Evolutionary conservation across 1,284 basidiomycete species (phyloP).

Genomic region (Singerocomus inundabilis): DNA sequence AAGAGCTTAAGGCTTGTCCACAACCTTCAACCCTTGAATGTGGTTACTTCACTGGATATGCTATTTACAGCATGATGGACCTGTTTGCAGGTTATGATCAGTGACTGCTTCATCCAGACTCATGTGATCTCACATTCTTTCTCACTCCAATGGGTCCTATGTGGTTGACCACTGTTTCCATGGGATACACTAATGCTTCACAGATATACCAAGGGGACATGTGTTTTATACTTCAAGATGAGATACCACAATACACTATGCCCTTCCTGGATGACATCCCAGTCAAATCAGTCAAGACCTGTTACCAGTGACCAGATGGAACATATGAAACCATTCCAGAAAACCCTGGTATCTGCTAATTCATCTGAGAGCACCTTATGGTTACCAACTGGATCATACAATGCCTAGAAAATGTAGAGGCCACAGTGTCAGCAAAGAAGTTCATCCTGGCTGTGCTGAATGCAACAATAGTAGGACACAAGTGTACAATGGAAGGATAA

Average conservation of each 20-base stretch:
- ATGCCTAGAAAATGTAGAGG: too few relatives aligned
- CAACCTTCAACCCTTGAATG: too few relatives aligned
- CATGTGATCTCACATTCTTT: neutral
- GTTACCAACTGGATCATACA: too few relatives aligned
- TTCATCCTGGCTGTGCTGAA: neutral
- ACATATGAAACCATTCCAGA: neutral
- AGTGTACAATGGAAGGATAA: neutral
- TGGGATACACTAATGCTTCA: neutral
- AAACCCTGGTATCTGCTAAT: rapidly evolving
- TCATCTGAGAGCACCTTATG: too few relatives aligned
- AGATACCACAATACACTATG: neutral
- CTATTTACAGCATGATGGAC: neutral
- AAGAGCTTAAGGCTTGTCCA: too few relatives aligned
- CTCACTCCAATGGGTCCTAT: too few relatives aligned
- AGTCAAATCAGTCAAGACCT: too few relatives aligned
- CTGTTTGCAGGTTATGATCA: neutral
- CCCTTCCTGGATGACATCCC: too few relatives aligned
- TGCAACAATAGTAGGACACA: neutral
- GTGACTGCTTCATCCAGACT: neutral
- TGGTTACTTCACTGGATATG: neutral
- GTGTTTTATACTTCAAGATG: neutral
- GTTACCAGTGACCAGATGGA: neutral
- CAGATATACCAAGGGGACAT: neutral
- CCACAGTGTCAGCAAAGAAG: neutral
- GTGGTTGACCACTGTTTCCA: neutral